Base-by-base conservation (phyloP, 1,284 basidiomycete species). In the Naganishia sp. region DNA sequence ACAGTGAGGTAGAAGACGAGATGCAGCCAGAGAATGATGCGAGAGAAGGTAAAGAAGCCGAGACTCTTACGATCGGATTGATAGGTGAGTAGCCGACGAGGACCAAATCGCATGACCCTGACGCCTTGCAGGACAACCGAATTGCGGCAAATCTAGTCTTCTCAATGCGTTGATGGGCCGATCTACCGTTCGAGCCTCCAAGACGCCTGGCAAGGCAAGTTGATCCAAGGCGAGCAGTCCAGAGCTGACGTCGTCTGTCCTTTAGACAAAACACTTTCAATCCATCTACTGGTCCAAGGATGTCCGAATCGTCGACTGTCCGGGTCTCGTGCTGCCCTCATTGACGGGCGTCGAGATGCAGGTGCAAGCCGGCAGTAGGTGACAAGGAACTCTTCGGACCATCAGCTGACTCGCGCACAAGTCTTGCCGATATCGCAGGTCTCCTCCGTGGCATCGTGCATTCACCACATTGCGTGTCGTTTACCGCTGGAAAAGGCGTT, bases 81-180 rank as follows among this genome's bases (percentile, higher is more conserved):
- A 89, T 94, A 69, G 92, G 92, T 85, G 72, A 32, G 79, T 70
- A 31, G 6, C 52, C n/a, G 35, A 13, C 31, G 54, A 43, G 39
- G 46, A 52, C 32, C 15, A 2, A 41, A 41, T 13, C 10, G 43
- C 1, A 42, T 32, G 6, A 25, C 32, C 2, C 18, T 31, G 39
- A 35, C 7, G 7, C 15, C 21, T n/a, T 23, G 3, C 69, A 90
- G 90, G 90, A 11, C 92, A 95, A 74, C 93, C 93, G 10, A 96
- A 95, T 75, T 92, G 95, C 41, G 94, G 93, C 32, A 97, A 97
- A 76, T 92, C 90, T 0, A 92, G 90, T 0, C 81, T 96, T 2
- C 79, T 97, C 51, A 97, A 97, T 74, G 93, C 93, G 0, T 80
- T 97, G 3, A 90, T 97, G 70, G 92, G 91, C 15, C 81, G 82